Percentiles rank a stretch among this genome's conserved stretches.
phyloP scores from a whole-genome alignment of 2,329 filamentous ascomycete species.

The Colletotrichum salicis region DNA sequence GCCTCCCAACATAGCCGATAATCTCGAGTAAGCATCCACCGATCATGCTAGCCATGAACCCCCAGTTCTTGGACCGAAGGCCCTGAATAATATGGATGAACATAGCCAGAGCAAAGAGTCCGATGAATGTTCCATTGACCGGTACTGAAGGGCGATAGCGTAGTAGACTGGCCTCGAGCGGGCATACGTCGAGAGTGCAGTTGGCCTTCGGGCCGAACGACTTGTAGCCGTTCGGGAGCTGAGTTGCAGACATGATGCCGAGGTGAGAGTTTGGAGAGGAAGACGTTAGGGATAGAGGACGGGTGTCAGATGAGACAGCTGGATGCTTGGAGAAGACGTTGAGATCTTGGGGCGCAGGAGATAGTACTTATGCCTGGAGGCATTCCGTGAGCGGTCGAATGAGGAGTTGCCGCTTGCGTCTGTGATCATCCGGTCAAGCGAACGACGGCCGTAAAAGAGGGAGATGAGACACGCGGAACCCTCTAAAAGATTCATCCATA shows the following conservation, averaged over 20 bases:
- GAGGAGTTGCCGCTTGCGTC: not conserved
- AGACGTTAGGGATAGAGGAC: not conserved
- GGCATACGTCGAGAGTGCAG: constrained; percentile 59
- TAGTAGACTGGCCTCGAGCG: constrained; percentile 52
- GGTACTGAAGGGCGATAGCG: constrained; percentile 52
- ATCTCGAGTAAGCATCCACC: constrained; percentile 67
- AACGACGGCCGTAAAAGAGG: constrained; percentile 11
- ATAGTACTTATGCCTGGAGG: not conserved
- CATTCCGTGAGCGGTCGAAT: not conserved
- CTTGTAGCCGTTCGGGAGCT: constrained; percentile 35
- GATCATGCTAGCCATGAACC: constrained; percentile 60
- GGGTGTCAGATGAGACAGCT: not conserved
- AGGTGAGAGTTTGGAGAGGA: not conserved
- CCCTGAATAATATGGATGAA: constrained; percentile 54
- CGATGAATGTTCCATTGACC: constrained; percentile 50
- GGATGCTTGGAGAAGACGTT: not conserved
- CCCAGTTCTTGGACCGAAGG: constrained; percentile 53
- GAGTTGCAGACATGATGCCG: constrained; percentile 19
- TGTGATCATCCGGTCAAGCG: not conserved
- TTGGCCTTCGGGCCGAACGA: constrained; percentile 54
- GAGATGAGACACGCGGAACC: not conserved
- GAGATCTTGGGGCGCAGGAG: not conserved
- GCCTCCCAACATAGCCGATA: constrained; percentile 69
- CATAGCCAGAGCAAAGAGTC: constrained; percentile 55
- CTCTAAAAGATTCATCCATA: not conserved